These are phyloP conservation scores for Licmophora abbreviata DNA, from an alignment of 108 stramenopile species.

Conservation along the genomic window DNA sequence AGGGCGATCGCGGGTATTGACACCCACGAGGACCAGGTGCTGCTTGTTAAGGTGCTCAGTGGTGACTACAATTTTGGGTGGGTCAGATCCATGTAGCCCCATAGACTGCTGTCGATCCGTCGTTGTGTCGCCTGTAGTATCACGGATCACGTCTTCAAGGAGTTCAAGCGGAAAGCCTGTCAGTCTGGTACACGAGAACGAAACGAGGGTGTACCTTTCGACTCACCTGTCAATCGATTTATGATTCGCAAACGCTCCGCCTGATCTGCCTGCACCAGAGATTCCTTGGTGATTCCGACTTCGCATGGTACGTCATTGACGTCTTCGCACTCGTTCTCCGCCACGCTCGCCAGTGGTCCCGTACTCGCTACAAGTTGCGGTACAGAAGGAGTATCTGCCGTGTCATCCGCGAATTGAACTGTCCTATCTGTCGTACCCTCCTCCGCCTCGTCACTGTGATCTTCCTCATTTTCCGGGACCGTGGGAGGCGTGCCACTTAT, in stretches of 20 bases:
- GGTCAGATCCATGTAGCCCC: constrained; percentile 1
- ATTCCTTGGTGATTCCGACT: constrained; percentile 31
- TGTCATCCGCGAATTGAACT: neutral
- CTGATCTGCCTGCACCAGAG: constrained; percentile 33
- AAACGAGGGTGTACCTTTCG: neutral
- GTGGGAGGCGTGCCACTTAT: too few species aligned
- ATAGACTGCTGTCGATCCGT: too few species aligned
- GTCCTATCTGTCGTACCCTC: neutral
- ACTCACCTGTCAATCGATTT: constrained; percentile 58
- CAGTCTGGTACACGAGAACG: neutral
- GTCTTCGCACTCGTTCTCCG: too few species aligned
- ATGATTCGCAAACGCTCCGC: constrained; percentile 44
- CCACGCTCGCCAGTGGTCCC: too few species aligned
- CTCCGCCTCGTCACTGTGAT: neutral
- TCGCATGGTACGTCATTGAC: constrained; percentile 6
- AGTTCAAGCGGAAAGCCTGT: neutral
- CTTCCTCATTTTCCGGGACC: neutral
- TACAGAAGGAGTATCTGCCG: too few species aligned
- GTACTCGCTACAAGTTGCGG: too few species aligned
- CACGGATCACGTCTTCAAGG: constrained; percentile 1
- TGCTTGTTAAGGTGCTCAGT: too few species aligned
- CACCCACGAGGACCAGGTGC: constrained; percentile 47
- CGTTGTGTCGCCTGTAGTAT: neutral
- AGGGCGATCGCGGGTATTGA: constrained; percentile 43
- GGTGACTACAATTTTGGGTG: constrained; percentile 46